Percentiles rank a stretch among this genome's conserved stretches.
Conservation (phyloP, 2,329 filamentous ascomycete genomes). For the Penicillium sp. region DNA sequence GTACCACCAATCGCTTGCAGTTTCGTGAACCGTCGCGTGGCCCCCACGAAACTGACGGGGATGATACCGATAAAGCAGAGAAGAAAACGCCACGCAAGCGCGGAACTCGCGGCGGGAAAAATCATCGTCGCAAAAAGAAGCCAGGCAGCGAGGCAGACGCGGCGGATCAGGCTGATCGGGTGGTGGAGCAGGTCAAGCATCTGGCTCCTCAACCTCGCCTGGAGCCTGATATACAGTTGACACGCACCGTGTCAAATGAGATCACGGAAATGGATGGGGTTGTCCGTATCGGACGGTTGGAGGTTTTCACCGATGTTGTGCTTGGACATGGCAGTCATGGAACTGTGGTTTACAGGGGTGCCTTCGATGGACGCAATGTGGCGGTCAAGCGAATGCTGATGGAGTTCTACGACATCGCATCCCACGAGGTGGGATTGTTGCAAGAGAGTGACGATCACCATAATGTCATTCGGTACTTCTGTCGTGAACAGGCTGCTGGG, state of each 20-base stretch:
- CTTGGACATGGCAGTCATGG: slow-evolving; percentile 83
- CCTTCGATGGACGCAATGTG: slow-evolving; percentile 86
- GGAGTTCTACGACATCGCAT: slow-evolving; percentile 92
- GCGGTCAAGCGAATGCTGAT: slow-evolving; percentile 96
- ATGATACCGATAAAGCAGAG: slow-evolving; percentile 27
- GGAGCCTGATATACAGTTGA: slow-evolving; percentile 61
- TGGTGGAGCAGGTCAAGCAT: slow-evolving; percentile 56
- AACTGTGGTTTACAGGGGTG: slow-evolving; percentile 94
- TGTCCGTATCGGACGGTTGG: slow-evolving; percentile 60
- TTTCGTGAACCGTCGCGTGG: slow-evolving; percentile 41
- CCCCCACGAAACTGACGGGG: slow-evolving; percentile 33
- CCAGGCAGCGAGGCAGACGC: slow-evolving; percentile 52
- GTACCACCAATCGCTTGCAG: slow-evolving; percentile 37
- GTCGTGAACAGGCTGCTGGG: slow-evolving; percentile 79
- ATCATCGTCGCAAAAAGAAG: slow-evolving; percentile 56
- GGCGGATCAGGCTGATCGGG: slow-evolving; percentile 58
- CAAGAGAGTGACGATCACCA: slow-evolving; percentile 93
- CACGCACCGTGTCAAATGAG: slow-evolving; percentile 53
- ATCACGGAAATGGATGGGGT: slow-evolving; percentile 59
- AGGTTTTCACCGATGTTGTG: slow-evolving; percentile 58
- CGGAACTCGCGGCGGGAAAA: slow-evolving; percentile 69
- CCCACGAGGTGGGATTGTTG: slow-evolving; percentile 85
- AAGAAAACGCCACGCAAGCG: slow-evolving; percentile 62
- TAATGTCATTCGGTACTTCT: slow-evolving; percentile 96
- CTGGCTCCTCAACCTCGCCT: slow-evolving; percentile 46